phyloP scores from a whole-genome alignment of 768 basidiomycete genomes.

The Boletus speciosus region DNA sequence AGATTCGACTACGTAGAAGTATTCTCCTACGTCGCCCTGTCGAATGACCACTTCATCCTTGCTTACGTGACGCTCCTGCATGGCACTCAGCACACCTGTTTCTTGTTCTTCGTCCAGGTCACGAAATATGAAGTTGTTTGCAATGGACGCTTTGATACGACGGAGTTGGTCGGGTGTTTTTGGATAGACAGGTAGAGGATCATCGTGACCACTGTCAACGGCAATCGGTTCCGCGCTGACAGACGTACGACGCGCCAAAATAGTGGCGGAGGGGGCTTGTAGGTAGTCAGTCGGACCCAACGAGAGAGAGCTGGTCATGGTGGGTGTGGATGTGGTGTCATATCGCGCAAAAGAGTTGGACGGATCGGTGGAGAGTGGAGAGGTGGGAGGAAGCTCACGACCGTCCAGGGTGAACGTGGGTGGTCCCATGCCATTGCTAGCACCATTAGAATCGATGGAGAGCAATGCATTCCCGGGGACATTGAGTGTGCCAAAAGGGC shows the following conservation, averaged over 20 bases:
- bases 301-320: constrained; percentile 39
- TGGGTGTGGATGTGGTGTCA: constrained; percentile 43
- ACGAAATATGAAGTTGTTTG: constrained; percentile 89
- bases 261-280: constrained; percentile 70
- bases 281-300: constrained; percentile 59
- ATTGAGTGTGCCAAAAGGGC: constrained; percentile 77
- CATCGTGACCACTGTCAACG: constrained; percentile 63
- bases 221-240: constrained; percentile 95
- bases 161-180: constrained; percentile 83
- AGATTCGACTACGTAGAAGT: constrained; percentile 94
- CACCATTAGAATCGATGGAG: constrained; percentile 40
- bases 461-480: constrained; percentile 79
- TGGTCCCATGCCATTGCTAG: constrained; percentile 33
- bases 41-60: constrained; percentile 88
- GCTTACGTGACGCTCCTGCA: constrained; percentile 78
- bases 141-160: constrained; percentile 84
- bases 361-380: constrained; percentile 49
- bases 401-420: constrained; percentile 60
- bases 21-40: constrained; percentile 96
- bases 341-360: constrained; percentile 49
- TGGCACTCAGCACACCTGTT: constrained; percentile 87
- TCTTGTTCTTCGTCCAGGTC: constrained; percentile 97
- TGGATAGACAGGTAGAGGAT: constrained; percentile 68
- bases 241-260: constrained; percentile 86
- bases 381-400: constrained; percentile 58